Evolutionary conservation across 139 green algal genomes (phyloP).

Genomic region (Tetradesmus lagerheimii): DNA sequence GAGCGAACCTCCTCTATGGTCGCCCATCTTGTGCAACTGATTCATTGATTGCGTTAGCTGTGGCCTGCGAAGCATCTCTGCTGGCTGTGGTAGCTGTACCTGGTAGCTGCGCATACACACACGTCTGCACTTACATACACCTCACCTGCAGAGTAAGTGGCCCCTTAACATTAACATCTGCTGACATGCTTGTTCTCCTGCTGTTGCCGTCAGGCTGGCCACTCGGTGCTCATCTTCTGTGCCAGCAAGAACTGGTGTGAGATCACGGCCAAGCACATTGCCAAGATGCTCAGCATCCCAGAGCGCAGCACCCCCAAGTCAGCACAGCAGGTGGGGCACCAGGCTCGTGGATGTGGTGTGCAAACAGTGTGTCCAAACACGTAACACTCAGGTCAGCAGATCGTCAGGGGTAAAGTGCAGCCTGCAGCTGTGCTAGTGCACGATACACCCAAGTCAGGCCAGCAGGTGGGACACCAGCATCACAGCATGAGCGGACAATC

Average conservation of each 20-base stretch:
- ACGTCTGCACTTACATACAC: neutral
- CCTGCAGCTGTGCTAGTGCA: too few relatives aligned
- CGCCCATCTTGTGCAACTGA: too few relatives aligned
- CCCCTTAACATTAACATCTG: too few relatives aligned
- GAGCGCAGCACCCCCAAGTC: neutral
- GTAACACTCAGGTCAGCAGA: neutral
- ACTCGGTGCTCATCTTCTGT: conserved; percentile 95
- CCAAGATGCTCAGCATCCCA: conserved; percentile 2
- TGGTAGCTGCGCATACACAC: neutral
- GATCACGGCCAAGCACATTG: conserved; percentile 27
- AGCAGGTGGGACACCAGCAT: too few relatives aligned
- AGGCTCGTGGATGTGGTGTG: neutral
- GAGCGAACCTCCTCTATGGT: too few relatives aligned
- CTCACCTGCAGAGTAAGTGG: neutral
- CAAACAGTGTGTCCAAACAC: neutral
- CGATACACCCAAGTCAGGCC: too few relatives aligned
- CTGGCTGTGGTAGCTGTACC: neutral
- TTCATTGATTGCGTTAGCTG: too few relatives aligned
- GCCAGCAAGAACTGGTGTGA: conserved; percentile 71
- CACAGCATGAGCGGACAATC: too few relatives aligned
- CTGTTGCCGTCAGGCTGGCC: conserved; percentile 48
- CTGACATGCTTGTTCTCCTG: neutral
- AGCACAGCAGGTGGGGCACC: neutral
- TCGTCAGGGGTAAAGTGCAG: too few relatives aligned
- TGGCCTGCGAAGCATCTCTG: too few relatives aligned